A percentile compares a stretch with the other conserved stretches of the same genome.
Conservation (phyloP, 345 rosid species). For the Euphorbia peplus region DNA sequence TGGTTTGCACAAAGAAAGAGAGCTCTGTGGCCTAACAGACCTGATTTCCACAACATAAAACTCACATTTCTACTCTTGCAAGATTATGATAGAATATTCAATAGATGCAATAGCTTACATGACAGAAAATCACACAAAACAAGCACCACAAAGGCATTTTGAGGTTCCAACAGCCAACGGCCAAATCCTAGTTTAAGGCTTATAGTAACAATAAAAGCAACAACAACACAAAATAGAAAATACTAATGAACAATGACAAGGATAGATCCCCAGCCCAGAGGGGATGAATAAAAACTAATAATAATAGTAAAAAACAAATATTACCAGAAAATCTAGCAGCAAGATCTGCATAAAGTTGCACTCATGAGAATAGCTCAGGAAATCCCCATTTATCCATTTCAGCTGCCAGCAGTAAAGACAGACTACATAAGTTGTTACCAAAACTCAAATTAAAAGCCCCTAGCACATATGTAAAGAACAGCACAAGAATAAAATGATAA, state of each 20-base stretch:
- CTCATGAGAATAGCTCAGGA: conserved; percentile 74
- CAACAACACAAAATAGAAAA: neutral
- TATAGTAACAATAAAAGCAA: neutral
- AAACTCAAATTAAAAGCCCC: conserved; percentile 31
- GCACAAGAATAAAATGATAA: conserved; percentile 22
- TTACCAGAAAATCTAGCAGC: conserved; percentile 81
- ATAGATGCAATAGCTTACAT: neutral
- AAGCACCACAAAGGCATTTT: conserved; percentile 16
- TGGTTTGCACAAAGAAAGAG: conserved; percentile 12
- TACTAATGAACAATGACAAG: neutral
- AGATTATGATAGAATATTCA: neutral
- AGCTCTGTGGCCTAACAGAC: conserved; percentile 16
- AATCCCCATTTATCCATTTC: conserved; percentile 76
- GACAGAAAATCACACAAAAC: neutral
- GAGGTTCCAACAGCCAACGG: conserved; percentile 23
- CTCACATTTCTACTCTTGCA: conserved; percentile 10
- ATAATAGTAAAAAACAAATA: conserved; percentile 43
- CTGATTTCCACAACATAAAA: conserved; percentile 7
- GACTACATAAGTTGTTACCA: conserved; percentile 52
- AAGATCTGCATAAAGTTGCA: conserved; percentile 67
- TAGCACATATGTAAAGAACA: conserved; percentile 24
- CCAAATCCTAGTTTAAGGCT: conserved; percentile 14
- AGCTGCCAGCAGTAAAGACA: conserved; percentile 91
- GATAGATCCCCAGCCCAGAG: conserved; percentile 33
- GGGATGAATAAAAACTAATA: neutral